Evolutionary conservation across 2,329 filamentous ascomycete genomes (phyloP), one percentile per base, ranked within the genome.

Genomic region (Decorospora gaudefroyi): DNA sequence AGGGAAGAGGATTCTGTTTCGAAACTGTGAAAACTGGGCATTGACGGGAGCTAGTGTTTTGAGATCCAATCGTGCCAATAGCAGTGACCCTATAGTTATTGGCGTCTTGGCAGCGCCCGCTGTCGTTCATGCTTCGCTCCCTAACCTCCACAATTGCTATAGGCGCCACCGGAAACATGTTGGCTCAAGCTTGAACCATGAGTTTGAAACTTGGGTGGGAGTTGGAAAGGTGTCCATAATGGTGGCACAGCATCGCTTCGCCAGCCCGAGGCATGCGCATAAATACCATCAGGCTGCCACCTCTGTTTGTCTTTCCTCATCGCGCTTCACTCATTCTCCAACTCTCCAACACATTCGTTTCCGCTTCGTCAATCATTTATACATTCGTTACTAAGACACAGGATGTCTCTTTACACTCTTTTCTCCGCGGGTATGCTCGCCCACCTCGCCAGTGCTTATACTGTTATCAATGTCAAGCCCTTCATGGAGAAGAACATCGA

Each of bases 401-500:
- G 53, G 55, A 68, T 69, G 65, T 64, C 65, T 61, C 53, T 52
- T 54, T 56, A 51, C 42, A 52, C 57, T 42, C 37, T 61, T 33
- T 42, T 64, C 31, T 30, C 55, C 36, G 51, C 57, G 31, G 56
- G 58, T 33, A 51, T 62, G 47, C 59, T 66, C 36, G 61, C 55
- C 8, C 57, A 59, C 23, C 31, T 61, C 8, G 59, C 57, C 6
- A 49, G 57, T 17, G 68, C 64, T 11, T 71, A 71, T 51, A 71
- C 68, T 7, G 55, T 61, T 39, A 61, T 70, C 38, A 68, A 66
- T 37, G 51, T 74, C 2, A 40, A 46, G 2, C 55, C 62, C 1
- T 75, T 74, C 52, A 74, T 75, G 71, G 51, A 61, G 41, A 76
- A 75, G 54, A 75, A 75, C 58, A 71, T 76, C 44, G 74, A 76